Base-by-base conservation (phyloP, 2,329 filamentous ascomycete genomes). In the Sclerotinia sclerotiorum region DNA sequence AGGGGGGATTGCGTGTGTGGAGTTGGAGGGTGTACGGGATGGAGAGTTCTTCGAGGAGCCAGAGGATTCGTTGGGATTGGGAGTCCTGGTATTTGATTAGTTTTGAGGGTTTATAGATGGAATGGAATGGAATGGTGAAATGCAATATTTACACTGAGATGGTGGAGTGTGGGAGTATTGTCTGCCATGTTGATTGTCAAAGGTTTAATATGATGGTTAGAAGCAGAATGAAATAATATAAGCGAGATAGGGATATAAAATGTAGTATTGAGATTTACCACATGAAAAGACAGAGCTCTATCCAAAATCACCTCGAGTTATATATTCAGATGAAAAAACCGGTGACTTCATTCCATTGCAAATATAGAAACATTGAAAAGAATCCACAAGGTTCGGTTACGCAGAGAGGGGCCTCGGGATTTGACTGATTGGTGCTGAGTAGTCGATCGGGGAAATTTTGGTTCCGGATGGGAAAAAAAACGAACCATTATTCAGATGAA, bases 11-110 rank as follows among this genome's bases (percentile, higher is more conserved):
- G 66, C 94, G 89, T 10, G 60, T 46, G 79, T 91, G 92, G 79
- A 94, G 95, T 49, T 89, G 87, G 69, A 97, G 81, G 71, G 93
- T 87, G 80, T 96, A 97, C 42, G 89, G 84, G 57, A 96, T 80
- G 60, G 89, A 84, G 71, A 90, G 83, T 76, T 90, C 88, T 78
- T 90, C 87, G 57, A 91, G 82, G 8, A 91, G 84, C 88, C 88
- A 90, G 65, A 90, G 79, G 68, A 90, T 86, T 46, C 88, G 84
- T 74, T 90, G 88, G 29, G 87, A 84, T 72, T 89, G 86, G 57
- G 88, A 90, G 72, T 86, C 81, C 71, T 90, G 27, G 2, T 44
- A 6, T 1, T 44, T 44, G 6, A 5, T 55, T 29, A 11, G 49
- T 46, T 24, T 3, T 56, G 68, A 32, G 65, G 24, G 5, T 32